Base-by-base conservation (phyloP, 164 flowering plant genomes). In the Magnolia sinica region DNA sequence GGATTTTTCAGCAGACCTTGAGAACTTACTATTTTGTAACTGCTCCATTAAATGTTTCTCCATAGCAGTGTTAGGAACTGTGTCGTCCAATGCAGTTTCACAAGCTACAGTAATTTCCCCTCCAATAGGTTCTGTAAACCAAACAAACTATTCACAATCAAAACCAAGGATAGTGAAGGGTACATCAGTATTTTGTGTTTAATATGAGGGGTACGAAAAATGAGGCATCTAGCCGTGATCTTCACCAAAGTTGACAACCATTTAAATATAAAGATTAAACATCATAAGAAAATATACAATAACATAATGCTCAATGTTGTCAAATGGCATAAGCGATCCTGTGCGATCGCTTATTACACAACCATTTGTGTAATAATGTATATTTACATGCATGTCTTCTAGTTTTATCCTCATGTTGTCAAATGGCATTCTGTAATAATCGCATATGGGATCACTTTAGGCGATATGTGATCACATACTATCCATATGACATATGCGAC, bases 121-220 rank as follows among this genome's bases (percentile, higher is more conserved):
- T 79, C 97, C 98, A 79, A 91, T 85, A 7, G 98, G 97, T 80
- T 94, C 98, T 94, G 88, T 64, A 64, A 68, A 78, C 52, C 70
- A 74, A 72, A 27, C 31, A 29, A 19, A 68, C 29, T 37, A 55
- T 55, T 55, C 61, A 55, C 18, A 10, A 16, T 55, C 61, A 55
- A 55, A 55, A 55, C 61, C 45, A 55, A 55, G 13, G 61, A 16
- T 55, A 16, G 3, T 10, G 61, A 55, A 55, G 45, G 18, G 18
- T 55, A 55, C 18, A 55, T 55, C 2, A 8, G 61, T 37, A 37
- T 37, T 37, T 37, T 37, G 45, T 37, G 45, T 37, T 37, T 37
- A 37, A 37, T 37, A 37, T 37, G 45, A 37, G 45, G 45, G 45
- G 45, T 37, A 37, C 45, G 0, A 37, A 37, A 37, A 37, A 37